Conservation (phyloP, 495 filamentous ascomycete genomes). For the Letharia columbiana region DNA sequence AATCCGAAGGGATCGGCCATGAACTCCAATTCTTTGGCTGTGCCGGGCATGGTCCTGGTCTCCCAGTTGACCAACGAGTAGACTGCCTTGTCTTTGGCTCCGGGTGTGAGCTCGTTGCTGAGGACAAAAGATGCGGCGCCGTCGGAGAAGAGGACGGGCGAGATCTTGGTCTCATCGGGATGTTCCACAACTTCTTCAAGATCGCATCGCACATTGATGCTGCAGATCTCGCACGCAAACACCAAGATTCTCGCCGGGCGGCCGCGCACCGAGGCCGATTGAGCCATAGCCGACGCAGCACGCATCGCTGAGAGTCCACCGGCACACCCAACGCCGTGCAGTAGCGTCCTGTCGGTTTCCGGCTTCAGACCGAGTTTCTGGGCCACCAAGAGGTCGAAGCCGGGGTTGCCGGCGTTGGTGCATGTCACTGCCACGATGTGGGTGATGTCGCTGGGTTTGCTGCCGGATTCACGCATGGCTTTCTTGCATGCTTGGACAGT, state of each 20-base stretch:
- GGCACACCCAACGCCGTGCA: slow-evolving; percentile 52
- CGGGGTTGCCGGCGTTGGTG: slow-evolving; percentile 54
- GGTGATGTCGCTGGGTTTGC: slow-evolving; percentile 42
- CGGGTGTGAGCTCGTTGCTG: slow-evolving; percentile 36
- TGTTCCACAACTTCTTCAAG: slow-evolving; percentile 40
- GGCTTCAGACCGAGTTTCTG: slow-evolving; percentile 42
- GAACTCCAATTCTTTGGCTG: neutral
- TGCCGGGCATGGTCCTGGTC: slow-evolving; percentile 4
- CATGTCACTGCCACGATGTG: slow-evolving; percentile 56
- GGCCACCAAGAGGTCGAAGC: slow-evolving; percentile 52
- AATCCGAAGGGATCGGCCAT: slow-evolving; percentile 9
- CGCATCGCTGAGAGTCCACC: slow-evolving; percentile 52
- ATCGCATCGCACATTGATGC: slow-evolving; percentile 40
- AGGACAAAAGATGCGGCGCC: slow-evolving; percentile 49
- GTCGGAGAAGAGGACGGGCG: slow-evolving; percentile 51
- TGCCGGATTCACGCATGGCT: slow-evolving; percentile 43
- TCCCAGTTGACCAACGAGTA: slow-evolving; percentile 12
- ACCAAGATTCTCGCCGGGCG: slow-evolving; percentile 46
- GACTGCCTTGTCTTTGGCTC: slow-evolving; percentile 12
- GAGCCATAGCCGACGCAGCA: slow-evolving; percentile 49
- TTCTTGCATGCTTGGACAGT: slow-evolving; percentile 47
- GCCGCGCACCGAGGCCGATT: slow-evolving; percentile 41
- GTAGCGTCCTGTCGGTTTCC: slow-evolving; percentile 46
- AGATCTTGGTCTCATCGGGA: slow-evolving; percentile 45
- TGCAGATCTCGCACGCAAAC: slow-evolving; percentile 50